Base-by-base conservation (phyloP, 2,329 filamentous ascomycete genomes). In the Gyromitra esculenta region DNA sequence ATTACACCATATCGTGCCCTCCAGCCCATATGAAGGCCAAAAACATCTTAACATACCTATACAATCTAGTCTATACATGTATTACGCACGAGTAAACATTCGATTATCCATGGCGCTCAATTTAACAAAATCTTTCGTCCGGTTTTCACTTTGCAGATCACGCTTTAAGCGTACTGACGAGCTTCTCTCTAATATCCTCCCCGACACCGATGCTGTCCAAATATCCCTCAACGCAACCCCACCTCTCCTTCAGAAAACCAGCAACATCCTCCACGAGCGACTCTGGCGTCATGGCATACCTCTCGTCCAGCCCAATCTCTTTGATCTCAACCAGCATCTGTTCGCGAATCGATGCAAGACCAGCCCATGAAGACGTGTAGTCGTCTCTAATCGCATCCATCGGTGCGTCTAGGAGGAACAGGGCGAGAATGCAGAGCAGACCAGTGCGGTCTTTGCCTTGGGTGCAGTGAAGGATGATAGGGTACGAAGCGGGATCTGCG, bases 371-470 rank as follows among this genome's bases (percentile, higher is more conserved):
- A 31, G 91, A 86, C 75, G 87, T 83, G 82, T 97, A 97, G 83
- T 97, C 94, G 78, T 90, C 82, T 70, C 88, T 85, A 54, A 96
- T 89, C 1, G 89, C 91, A 0, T 86, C 82, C 6, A 52, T 54
- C n/a, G 79, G 82, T 15, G 81, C 83, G 6, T 83, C 84, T 2
- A 92, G 85, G 9, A 92, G 84, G 81, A 95, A 86, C 21, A 96
- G 84, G 0, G 91, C 83, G 2, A 97, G 85, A 52, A 91, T 85
- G 4, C 93, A 85, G 9, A 92, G 85, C 11, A 97, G 85, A 0
- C 94, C 94, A 0, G 89, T 94, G 1, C 94, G 88, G 81, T 97
- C 94, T 82, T 97, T 97, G 74, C 94, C 94, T 81, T 96, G 93
- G 0, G 93, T 96, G 83, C 94, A 97, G 83, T 97, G 93, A 1